phyloP scores from a whole-genome alignment of 495 filamentous ascomycete species.

The Hypoxylon lienhwacheense region DNA sequence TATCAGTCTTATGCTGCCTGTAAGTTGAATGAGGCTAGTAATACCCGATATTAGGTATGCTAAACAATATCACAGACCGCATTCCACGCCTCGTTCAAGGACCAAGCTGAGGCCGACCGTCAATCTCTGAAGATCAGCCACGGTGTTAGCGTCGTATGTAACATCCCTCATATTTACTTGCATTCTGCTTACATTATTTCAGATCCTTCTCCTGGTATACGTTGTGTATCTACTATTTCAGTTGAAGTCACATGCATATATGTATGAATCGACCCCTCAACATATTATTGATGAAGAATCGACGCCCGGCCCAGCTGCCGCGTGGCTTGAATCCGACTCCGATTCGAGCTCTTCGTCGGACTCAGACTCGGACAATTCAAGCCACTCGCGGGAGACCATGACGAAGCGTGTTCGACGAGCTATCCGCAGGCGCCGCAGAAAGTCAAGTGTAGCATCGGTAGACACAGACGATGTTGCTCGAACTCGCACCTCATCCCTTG shows the following conservation, averaged over 20 bases:
- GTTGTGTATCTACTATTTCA: conserved; percentile 86
- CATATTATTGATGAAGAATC: conserved; percentile 87
- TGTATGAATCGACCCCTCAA: conserved; percentile 88
- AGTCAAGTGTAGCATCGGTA: conserved; percentile 71
- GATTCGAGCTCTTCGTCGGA: conserved; percentile 60
- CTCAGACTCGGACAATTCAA: conserved; percentile 67
- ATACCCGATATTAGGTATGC: too few species aligned
- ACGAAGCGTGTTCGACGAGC: conserved; percentile 72
- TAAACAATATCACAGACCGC: conserved; percentile 59
- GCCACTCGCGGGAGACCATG: conserved; percentile 68
- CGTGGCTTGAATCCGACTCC: conserved; percentile 73
- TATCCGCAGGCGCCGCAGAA: conserved; percentile 68
- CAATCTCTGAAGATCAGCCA: conserved; percentile 81
- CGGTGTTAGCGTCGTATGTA: conserved; percentile 80
- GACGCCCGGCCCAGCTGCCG: conserved; percentile 78
- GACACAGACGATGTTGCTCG: conserved; percentile 50
- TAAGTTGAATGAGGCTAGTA: conserved; percentile 10
- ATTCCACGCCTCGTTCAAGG: conserved; percentile 27
- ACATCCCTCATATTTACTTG: background rate
- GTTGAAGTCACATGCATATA: conserved; percentile 86
- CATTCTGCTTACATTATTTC: conserved; percentile 6
- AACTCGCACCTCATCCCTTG: conserved; percentile 44
- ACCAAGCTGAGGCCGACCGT: conserved; percentile 57
- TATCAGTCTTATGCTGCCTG: conserved; percentile 65
- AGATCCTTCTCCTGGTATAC: conserved; percentile 81